These are phyloP conservation scores for Botryotinia calthae DNA, from an alignment of 2,329 filamentous ascomycete genomes.

Conservation along the genomic window DNA sequence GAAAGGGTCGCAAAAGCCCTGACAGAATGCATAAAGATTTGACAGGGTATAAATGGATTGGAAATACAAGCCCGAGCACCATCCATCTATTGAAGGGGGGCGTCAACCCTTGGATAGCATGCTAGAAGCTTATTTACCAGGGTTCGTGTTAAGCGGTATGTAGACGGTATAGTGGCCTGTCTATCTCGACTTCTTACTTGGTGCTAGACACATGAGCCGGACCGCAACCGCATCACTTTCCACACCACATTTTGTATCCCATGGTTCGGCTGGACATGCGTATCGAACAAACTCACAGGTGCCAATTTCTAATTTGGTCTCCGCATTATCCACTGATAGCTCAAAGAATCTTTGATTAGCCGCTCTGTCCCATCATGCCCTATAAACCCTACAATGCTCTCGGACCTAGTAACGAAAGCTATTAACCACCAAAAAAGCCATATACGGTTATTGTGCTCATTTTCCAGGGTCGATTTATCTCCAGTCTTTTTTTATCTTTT, in stretches of 20 bases:
- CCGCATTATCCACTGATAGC: slow-evolving; percentile 44
- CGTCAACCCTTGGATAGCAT: slow-evolving; percentile 11
- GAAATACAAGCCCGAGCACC: background rate
- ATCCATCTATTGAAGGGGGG: background rate
- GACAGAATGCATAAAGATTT: slow-evolving; percentile 13
- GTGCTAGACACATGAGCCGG: slow-evolving; percentile 41
- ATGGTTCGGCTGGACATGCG: slow-evolving; percentile 43
- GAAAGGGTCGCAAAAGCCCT: slow-evolving; percentile 5
- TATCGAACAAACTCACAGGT: slow-evolving; percentile 24
- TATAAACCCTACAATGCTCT: slow-evolving; percentile 28
- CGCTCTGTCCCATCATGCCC: slow-evolving; percentile 40
- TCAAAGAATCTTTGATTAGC: slow-evolving; percentile 44
- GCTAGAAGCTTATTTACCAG: slow-evolving; percentile 23
- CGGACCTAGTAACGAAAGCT: slow-evolving; percentile 28
- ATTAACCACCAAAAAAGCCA: slow-evolving; percentile 38
- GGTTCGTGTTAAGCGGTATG: slow-evolving; percentile 40
- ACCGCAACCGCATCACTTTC: slow-evolving; percentile 47
- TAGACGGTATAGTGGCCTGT: slow-evolving; percentile 37
- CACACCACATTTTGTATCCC: slow-evolving; percentile 26
- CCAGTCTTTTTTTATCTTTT: slow-evolving; percentile 26
- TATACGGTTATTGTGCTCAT: slow-evolving; percentile 39
- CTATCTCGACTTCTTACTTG: slow-evolving; percentile 32
- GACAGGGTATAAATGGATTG: slow-evolving; percentile 10
- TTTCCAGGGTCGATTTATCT: slow-evolving; percentile 35
- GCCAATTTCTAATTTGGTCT: slow-evolving; percentile 35